Evolutionary conservation across 257 asterid genomes (phyloP), one percentile per base, ranked within the genome.

Genomic region (Solanum okadae): DNA sequence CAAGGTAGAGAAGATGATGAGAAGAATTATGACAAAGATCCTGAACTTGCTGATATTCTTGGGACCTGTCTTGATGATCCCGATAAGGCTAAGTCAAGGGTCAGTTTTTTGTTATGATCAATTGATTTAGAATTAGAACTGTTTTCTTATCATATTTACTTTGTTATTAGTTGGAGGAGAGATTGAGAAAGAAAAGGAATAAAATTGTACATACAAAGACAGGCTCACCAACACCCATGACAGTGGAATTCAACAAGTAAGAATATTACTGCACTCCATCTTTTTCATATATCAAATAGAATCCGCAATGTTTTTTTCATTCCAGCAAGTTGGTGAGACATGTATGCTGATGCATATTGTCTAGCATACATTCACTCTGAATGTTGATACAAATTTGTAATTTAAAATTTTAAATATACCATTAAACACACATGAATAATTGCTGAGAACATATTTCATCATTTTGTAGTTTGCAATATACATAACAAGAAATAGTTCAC

Each of bases 41-140:
- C 98, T 25, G 99, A 97, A 89, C 94, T 97, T 86, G 98, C 95
- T 65, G 98, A 97, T 87, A 95, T 97, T 93, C 90, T 97, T 56
- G 98, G 98, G 37, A 88, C 90, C 87, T 93, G 92, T 88, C 90
- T 96, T 25, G 98, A 94, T 93, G 93, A 97, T 86, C 99, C 98
- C 6, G 93, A 88, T 35, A 97, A 93, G 93, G 99, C 99, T 86
- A 92, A 88, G 93, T 91, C 98, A 84, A 95, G 73, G 68, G 78
- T 61, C 9, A 10, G 61, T 44, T 34, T 63, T 63, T 35, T 63
- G 11, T 44, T 44, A 40, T 40, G 46, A 40, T 40, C 46, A 40
- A 40, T 40, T 40, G 46, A 40, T 40, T 40, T 40, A 40, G 46
- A 40, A 40, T 40, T 40, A 40, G 14, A 40, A 40, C 46, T 40